Conservation (phyloP, 2,329 filamentous ascomycete genomes). For the Penicillium sp. region DNA sequence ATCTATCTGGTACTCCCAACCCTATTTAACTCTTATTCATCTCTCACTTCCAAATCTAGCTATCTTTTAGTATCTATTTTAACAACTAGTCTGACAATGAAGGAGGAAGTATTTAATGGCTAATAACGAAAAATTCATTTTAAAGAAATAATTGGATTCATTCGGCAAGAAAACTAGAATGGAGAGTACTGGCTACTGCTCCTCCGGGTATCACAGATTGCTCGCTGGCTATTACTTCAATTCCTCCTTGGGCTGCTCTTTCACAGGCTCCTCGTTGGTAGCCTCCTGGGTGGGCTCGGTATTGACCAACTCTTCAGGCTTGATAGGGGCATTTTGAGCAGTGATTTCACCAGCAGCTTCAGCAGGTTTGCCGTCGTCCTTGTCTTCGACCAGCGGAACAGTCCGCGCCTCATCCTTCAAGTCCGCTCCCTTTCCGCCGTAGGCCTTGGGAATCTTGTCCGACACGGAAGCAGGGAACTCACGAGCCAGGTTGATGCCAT, state of each 20-base stretch:
- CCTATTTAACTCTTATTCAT: too few relatives aligned
- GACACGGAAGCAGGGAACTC: slow-evolving; percentile 55
- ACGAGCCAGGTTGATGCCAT: slow-evolving; percentile 63
- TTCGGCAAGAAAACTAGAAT: slow-evolving; percentile 12
- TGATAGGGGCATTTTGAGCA: slow-evolving; percentile 7
- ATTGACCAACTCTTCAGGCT: slow-evolving; percentile 12
- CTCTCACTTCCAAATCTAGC: too few relatives aligned
- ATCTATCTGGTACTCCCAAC: too few relatives aligned
- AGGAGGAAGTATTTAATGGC: background rate
- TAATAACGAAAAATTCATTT: background rate
- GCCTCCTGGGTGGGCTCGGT: slow-evolving; percentile 13
- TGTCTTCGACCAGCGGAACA: slow-evolving; percentile 28
- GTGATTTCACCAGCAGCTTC: background rate
- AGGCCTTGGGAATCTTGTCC: slow-evolving; percentile 63
- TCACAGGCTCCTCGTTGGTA: slow-evolving; percentile 14
- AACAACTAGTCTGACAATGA: too few relatives aligned
- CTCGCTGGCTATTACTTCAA: slow-evolving; percentile 13
- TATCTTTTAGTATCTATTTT: too few relatives aligned
- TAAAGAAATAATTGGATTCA: slow-evolving; percentile 1
- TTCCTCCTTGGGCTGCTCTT: slow-evolving; percentile 13
- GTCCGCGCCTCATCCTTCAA: slow-evolving; percentile 40
- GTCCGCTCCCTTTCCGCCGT: slow-evolving; percentile 67
- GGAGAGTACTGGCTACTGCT: slow-evolving; percentile 14
- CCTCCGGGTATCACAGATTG: slow-evolving; percentile 24
- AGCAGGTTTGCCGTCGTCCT: slow-evolving; percentile 10